Evolutionary conservation across 768 basidiomycete species (phyloP).

Genomic region (Russula emetica): DNA sequence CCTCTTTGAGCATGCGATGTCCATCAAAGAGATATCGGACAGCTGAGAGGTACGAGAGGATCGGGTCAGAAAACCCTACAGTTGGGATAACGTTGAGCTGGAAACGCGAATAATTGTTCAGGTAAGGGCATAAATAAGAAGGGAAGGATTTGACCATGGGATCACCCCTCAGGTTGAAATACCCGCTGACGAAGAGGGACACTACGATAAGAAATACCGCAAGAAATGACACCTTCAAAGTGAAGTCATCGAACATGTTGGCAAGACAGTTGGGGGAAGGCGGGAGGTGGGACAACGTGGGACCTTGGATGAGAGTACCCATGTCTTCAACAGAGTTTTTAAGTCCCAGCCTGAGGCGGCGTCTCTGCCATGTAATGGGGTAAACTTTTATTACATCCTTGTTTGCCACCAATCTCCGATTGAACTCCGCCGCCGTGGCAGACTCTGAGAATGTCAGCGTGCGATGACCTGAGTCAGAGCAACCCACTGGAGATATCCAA

Average conservation of each 20-base stretch:
- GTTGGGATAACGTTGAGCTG: neutral
- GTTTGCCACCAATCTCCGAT: no score
- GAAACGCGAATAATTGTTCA: neutral
- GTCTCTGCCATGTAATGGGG: no score
- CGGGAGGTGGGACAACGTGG: neutral
- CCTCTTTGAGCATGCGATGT: neutral
- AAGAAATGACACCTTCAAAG: neutral
- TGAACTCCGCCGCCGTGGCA: no score
- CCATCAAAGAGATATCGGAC: neutral
- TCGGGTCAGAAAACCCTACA: constrained; percentile 19
- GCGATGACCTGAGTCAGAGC: no score
- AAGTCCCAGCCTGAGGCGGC: no score
- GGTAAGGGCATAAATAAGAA: neutral
- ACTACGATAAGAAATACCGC: neutral
- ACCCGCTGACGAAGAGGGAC: neutral
- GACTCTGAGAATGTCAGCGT: no score
- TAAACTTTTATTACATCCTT: no score
- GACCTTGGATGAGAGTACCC: no score
- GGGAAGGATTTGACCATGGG: neutral
- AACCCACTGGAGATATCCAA: no score
- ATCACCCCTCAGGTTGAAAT: neutral
- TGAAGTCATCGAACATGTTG: neutral
- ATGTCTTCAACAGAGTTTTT: no score
- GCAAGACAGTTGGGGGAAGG: neutral
- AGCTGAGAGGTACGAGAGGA: constrained; percentile 31